These are phyloP conservation scores for Lepidopterella palustris DNA, from an alignment of 495 filamentous ascomycete species.

Conservation along the genomic window DNA sequence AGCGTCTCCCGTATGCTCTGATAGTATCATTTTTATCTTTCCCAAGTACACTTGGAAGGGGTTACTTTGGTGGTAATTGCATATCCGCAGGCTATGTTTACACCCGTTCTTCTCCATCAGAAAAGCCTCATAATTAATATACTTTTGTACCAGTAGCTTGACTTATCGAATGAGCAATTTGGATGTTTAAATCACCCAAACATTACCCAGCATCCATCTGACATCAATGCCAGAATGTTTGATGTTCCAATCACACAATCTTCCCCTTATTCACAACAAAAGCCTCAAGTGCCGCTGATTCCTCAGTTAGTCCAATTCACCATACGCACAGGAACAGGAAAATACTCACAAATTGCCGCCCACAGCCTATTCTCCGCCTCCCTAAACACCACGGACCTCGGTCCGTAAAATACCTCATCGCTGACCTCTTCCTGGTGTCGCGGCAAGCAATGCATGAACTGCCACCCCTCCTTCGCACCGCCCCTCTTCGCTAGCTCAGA, in stretches of 20 bases:
- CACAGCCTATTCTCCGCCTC: constrained; percentile 94
- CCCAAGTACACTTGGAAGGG: no score
- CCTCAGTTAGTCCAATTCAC: background rate
- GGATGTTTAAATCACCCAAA: background rate
- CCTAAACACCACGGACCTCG: constrained; percentile 74
- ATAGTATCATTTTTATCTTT: no score
- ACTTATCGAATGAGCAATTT: no score
- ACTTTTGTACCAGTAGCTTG: no score
- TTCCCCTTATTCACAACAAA: constrained; percentile 89
- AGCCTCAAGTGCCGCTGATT: constrained; percentile 65
- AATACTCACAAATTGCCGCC: constrained; percentile 62
- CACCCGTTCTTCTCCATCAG: no score
- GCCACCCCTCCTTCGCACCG: constrained; percentile 83
- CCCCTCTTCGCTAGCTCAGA: constrained; percentile 71
- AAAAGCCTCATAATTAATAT: no score
- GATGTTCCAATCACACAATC: constrained; percentile 34
- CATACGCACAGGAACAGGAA: background rate
- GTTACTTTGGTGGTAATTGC: no score
- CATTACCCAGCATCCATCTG: background rate
- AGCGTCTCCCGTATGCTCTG: no score
- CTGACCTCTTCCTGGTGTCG: constrained; percentile 88
- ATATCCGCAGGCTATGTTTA: no score
- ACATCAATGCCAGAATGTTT: background rate
- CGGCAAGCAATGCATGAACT: constrained; percentile 99
- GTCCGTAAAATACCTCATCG: constrained; percentile 88